Conservation (phyloP, 805 yeast genomes). For the Sungouiella thailandica region DNA sequence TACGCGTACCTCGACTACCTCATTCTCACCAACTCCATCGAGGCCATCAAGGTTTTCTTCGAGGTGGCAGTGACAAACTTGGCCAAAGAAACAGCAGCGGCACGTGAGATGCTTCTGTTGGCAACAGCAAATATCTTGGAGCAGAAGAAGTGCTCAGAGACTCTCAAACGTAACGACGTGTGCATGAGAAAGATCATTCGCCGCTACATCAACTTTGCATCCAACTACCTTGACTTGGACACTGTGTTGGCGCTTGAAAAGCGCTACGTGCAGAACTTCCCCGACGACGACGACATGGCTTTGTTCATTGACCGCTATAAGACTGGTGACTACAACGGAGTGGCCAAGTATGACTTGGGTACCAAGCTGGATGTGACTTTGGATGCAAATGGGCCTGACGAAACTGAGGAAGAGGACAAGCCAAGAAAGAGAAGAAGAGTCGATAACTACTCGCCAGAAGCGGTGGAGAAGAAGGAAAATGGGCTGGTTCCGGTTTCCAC, state of each 20-base stretch:
- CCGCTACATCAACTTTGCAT: constrained; percentile 61
- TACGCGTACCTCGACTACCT: constrained; percentile 69
- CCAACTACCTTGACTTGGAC: constrained; percentile 62
- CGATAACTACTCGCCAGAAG: constrained; percentile 9
- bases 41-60: constrained; percentile 73
- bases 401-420: constrained; percentile 11
- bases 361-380: constrained; percentile 6
- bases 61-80: constrained; percentile 66
- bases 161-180: constrained; percentile 19
- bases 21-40: constrained; percentile 61
- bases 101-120: constrained; percentile 12
- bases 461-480: constrained; percentile 1
- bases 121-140: constrained; percentile 12
- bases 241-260: constrained; percentile 63
- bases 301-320: constrained; percentile 37
- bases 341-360: constrained; percentile 34
- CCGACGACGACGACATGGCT: constrained; percentile 45
- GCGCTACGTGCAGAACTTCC: constrained; percentile 62
- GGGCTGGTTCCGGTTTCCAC: constrained; percentile 8
- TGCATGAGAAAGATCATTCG: constrained; percentile 29
- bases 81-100: constrained; percentile 31
- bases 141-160: constrained; percentile 8
- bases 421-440: not conserved
- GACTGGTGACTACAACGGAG: constrained; percentile 33
- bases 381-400: constrained; percentile 10